Evolutionary conservation across 2,329 filamentous ascomycete species (phyloP).

Genomic region (Colletotrichum sublineola): DNA sequence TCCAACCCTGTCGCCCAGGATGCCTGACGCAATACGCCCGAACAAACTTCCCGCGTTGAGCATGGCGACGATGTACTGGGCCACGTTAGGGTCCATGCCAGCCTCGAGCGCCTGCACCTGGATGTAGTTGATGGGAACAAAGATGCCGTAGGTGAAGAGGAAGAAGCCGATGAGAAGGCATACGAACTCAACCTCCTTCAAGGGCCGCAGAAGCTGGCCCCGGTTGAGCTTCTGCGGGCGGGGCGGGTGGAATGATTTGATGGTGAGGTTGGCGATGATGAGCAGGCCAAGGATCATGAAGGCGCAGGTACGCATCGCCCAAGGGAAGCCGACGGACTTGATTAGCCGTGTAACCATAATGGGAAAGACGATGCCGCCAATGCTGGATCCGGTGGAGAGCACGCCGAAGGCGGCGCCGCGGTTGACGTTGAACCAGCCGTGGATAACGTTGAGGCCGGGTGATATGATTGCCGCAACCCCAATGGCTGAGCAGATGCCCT

Average conservation of each 20-base stretch:
- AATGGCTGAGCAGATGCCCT: conserved; percentile 55
- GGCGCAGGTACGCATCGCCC: conserved; percentile 55
- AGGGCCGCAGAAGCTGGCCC: conserved; percentile 50
- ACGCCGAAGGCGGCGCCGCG: conserved; percentile 54
- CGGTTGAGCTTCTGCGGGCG: conserved; percentile 48
- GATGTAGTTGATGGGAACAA: conserved; percentile 54
- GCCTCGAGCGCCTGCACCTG: conserved; percentile 49
- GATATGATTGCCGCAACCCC: conserved; percentile 53
- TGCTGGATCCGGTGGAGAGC: conserved; percentile 51
- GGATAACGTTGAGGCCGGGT: conserved; percentile 50
- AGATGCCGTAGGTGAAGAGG: conserved; percentile 54
- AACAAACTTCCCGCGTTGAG: conserved; percentile 56
- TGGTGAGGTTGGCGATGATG: conserved; percentile 51
- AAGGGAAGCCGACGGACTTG: conserved; percentile 53
- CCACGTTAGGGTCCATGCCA: conserved; percentile 48
- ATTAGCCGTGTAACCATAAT: conserved; percentile 56
- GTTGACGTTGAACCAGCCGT: conserved; percentile 53
- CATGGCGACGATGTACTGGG: conserved; percentile 54
- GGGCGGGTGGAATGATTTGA: conserved; percentile 47
- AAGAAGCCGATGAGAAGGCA: conserved; percentile 51
- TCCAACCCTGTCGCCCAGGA: conserved; percentile 54
- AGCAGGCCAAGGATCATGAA: conserved; percentile 55
- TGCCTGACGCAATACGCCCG: conserved; percentile 52
- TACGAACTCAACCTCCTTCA: conserved; percentile 50
- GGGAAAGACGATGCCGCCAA: conserved; percentile 57